Percentiles rank a stretch among this genome's conserved stretches.
Evolutionary conservation across 371 early-diverging fungal species (phyloP).

Genomic region (Mortierella polycephala): DNA sequence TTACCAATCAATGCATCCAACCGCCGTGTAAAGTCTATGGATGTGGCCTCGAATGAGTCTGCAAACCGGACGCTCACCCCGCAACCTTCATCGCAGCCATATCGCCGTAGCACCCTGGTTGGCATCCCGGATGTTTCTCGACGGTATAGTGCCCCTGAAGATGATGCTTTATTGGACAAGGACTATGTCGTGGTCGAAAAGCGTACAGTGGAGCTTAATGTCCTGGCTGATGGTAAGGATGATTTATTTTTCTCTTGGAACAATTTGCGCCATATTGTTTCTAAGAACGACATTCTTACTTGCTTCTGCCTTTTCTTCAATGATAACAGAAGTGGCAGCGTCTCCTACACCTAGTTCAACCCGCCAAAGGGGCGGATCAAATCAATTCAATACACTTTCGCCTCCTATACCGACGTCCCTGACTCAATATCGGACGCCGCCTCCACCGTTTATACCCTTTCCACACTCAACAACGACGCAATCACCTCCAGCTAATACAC

Average conservation of each 20-base stretch:
- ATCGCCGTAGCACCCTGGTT: conserved; percentile 36
- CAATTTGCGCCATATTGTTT: background rate
- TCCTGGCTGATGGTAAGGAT: conserved; percentile 81
- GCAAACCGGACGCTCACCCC: conserved; percentile 18
- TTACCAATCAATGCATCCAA: conserved; percentile 21
- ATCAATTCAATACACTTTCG: conserved; percentile 33
- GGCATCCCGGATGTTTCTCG: conserved; percentile 49
- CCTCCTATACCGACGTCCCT: conserved; percentile 35
- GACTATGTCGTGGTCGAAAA: conserved; percentile 92
- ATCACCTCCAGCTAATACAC: conserved; percentile 29
- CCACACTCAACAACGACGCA: conserved; percentile 25
- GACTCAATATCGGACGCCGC: conserved; percentile 37
- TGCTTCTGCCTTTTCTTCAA: too few species aligned
- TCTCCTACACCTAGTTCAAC: conserved; percentile 41
- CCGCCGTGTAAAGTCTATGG: conserved; percentile 28
- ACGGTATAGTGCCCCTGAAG: conserved; percentile 58
- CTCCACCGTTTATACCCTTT: conserved; percentile 38
- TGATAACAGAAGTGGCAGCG: conserved; percentile 45
- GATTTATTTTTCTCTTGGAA: background rate
- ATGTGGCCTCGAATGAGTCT: conserved; percentile 10
- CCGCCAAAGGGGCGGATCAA: conserved; percentile 12
- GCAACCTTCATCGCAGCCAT: conserved; percentile 44
- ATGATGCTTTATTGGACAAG: conserved; percentile 70
- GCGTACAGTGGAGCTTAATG: conserved; percentile 86
- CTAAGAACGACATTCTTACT: background rate